Evolutionary conservation across 1,284 basidiomycete genomes (phyloP).

Genomic region (Polyporus tsugae): DNA sequence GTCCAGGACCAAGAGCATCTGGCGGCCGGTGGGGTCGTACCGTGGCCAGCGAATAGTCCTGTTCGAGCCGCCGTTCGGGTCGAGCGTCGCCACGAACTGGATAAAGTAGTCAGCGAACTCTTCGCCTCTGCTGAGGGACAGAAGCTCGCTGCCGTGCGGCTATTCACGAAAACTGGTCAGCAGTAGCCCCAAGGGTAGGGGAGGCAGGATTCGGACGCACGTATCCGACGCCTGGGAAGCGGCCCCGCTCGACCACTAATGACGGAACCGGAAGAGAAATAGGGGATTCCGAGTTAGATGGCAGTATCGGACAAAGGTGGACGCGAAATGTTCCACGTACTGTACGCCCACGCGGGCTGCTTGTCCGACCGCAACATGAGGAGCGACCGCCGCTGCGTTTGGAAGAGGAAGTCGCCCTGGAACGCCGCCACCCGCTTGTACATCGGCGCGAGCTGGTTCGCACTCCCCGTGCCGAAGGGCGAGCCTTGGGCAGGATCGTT

Average conservation of each 20-base stretch:
- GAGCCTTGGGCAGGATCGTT: constrained; percentile 31
- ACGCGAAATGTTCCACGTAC: constrained; percentile 37
- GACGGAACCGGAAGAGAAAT: too few species aligned
- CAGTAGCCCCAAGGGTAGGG: too few species aligned
- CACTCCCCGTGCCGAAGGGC: constrained; percentile 40
- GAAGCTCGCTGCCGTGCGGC: constrained; percentile 24
- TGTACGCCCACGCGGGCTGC: constrained; percentile 55
- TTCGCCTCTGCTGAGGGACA: constrained; percentile 18
- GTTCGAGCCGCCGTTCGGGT: constrained; percentile 43
- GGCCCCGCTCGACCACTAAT: background rate
- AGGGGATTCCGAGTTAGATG: background rate
- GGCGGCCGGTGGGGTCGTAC: constrained; percentile 19
- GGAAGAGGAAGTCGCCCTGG: constrained; percentile 49
- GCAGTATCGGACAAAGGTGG: background rate
- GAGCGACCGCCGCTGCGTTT: constrained; percentile 48
- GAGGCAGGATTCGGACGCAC: background rate
- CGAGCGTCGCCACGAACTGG: constrained; percentile 20
- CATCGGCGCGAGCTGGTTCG: constrained; percentile 32
- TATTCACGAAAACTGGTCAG: background rate
- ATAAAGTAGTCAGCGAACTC: constrained; percentile 26
- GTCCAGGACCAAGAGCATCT: constrained; percentile 29
- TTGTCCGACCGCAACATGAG: constrained; percentile 45
- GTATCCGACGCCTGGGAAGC: background rate
- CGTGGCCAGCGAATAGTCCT: constrained; percentile 30
- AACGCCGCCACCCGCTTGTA: constrained; percentile 42